Percentiles rank a stretch among this genome's conserved stretches.
Conservation (phyloP, 1,139 yeast genomes). For the Schizosaccharomyces versatilis region DNA sequence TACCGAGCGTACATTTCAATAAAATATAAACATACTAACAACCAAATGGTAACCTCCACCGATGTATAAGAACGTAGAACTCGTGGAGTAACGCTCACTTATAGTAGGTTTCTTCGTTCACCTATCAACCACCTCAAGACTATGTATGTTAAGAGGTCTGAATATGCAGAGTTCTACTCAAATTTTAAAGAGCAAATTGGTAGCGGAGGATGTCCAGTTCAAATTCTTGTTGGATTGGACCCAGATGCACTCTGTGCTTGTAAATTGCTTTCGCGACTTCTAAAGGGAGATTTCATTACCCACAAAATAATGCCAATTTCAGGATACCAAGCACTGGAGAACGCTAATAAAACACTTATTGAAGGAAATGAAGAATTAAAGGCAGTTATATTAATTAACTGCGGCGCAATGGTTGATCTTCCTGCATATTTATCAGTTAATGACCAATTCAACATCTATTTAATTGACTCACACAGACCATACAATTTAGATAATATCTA, state of each 20-base stretch:
- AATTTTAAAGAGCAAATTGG: conserved; percentile 20
- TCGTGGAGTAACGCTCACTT: too few relatives aligned
- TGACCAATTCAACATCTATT: conserved; percentile 35
- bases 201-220: conserved; percentile 68
- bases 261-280: conserved; percentile 39
- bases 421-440: conserved; percentile 40
- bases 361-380: conserved; percentile 23
- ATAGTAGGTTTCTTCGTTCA: not conserved
- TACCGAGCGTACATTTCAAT: too few relatives aligned
- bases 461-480: conserved; percentile 83
- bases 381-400: conserved; percentile 63
- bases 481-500: conserved; percentile 87
- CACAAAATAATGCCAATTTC: conserved; percentile 85
- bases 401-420: conserved; percentile 86
- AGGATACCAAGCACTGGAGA: conserved; percentile 61
- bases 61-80: too few relatives aligned
- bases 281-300: conserved; percentile 65
- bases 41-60: too few relatives aligned
- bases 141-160: conserved; percentile 19
- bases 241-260: conserved; percentile 86
- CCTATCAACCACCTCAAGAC: not conserved
- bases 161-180: conserved; percentile 17
- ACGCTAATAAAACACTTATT: conserved; percentile 43
- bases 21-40: too few relatives aligned
- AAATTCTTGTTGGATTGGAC: conserved; percentile 69